phyloP scores from a whole-genome alignment of 768 basidiomycete species.

The Leccinum uliginosum region DNA sequence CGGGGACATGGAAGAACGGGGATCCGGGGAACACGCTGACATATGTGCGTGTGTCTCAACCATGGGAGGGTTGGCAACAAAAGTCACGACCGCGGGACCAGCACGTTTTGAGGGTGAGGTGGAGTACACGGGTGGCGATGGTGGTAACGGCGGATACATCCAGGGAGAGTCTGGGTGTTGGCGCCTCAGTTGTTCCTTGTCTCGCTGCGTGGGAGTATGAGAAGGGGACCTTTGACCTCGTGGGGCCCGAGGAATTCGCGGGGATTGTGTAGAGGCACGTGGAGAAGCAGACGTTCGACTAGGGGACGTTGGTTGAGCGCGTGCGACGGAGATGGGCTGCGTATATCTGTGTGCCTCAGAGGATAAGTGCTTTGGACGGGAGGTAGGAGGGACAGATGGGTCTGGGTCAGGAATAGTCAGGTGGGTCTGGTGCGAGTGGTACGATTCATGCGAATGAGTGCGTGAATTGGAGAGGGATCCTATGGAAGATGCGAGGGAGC shows the following conservation, averaged over 20 bases:
- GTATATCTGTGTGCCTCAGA: constrained; percentile 9
- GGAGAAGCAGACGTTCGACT: constrained; percentile 1
- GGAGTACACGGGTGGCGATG: constrained; percentile 27
- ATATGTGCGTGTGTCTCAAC: constrained; percentile 11
- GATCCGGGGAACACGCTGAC: constrained; percentile 8
- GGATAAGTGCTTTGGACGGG: constrained; percentile 2
- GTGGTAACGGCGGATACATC: constrained; percentile 26
- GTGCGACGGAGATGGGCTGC: constrained; percentile 12
- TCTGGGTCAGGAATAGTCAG: constrained; percentile 21
- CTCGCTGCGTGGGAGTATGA: constrained; percentile 17
- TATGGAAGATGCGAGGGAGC: constrained; percentile 28
- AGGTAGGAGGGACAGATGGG: constrained; percentile 2
- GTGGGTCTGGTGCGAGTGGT: constrained; percentile 27
- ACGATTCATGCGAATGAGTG: constrained; percentile 24
- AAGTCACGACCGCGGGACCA: constrained; percentile 21
- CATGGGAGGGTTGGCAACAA: constrained; percentile 17
- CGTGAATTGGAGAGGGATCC: constrained; percentile 25
- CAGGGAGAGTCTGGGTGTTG: constrained; percentile 24
- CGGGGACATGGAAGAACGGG: constrained; percentile 12
- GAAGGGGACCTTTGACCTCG: constrained; percentile 16
- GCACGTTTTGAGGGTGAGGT: constrained; percentile 28
- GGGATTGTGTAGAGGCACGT: constrained; percentile 9
- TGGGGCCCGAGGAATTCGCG: constrained; percentile 16
- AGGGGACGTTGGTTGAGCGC: constrained; percentile 4
- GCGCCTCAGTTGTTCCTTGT: constrained; percentile 11